Percentiles rank a stretch among this genome's conserved stretches.
These are phyloP conservation scores for Xylaria sp. DNA, from an alignment of 2,329 filamentous ascomycete species.

Conservation along the genomic window DNA sequence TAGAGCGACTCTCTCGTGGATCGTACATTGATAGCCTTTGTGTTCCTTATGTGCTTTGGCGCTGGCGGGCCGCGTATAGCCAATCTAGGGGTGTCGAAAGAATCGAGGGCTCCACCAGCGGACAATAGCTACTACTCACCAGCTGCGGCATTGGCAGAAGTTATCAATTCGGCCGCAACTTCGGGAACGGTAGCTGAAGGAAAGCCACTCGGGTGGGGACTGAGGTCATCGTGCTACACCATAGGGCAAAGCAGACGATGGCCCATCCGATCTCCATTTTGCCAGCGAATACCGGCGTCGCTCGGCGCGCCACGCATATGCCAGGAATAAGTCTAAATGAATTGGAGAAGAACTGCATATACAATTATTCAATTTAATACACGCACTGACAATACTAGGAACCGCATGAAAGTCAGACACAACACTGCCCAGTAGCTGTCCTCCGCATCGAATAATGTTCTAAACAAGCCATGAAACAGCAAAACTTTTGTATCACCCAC, in stretches of 20 bases:
- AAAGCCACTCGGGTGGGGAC: not conserved
- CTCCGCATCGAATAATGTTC: slow-evolving; percentile 4
- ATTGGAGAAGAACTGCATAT: slow-evolving; percentile 35
- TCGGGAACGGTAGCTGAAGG: not conserved
- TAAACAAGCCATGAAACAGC: slow-evolving; percentile 18
- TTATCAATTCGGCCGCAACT: not conserved
- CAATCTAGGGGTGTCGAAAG: not conserved
- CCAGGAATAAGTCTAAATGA: slow-evolving; percentile 16
- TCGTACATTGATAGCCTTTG: not conserved
- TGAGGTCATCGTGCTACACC: slow-evolving; percentile 1
- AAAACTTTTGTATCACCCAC: slow-evolving; percentile 30
- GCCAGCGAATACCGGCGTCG: slow-evolving; percentile 32
- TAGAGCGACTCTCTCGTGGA: not conserved
- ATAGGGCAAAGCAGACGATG: slow-evolving; percentile 12
- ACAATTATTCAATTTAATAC: slow-evolving; percentile 28
- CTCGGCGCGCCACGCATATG: slow-evolving; percentile 18
- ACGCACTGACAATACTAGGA: slow-evolving; percentile 17
- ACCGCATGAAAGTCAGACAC: slow-evolving; percentile 19
- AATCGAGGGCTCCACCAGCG: not conserved
- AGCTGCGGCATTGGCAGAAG: not conserved
- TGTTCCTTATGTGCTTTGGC: not conserved
- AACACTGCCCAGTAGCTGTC: slow-evolving; percentile 15
- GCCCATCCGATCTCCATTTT: slow-evolving; percentile 31
- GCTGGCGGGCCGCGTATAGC: not conserved
- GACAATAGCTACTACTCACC: not conserved